Evolutionary conservation across 2,329 filamentous ascomycete species (phyloP).

Genomic region (Botryotinia calthae): DNA sequence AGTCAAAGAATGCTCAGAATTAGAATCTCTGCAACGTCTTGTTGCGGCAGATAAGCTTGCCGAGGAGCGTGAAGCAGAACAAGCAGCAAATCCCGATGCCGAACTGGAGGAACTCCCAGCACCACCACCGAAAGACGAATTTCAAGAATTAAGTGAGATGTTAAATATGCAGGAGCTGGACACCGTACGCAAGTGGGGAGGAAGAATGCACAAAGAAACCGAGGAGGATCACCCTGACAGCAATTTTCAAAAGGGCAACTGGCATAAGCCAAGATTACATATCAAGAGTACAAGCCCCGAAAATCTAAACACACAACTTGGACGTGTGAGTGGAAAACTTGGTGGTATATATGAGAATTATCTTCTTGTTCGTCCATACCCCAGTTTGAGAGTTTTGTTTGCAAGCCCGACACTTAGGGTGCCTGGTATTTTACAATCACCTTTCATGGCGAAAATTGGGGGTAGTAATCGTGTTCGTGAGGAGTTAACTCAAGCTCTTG

Average conservation of each 20-base stretch:
- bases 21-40: conserved; percentile 55
- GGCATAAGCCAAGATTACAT: conserved; percentile 44
- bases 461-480: conserved; percentile 49
- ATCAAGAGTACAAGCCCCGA: conserved; percentile 41
- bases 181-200: conserved; percentile 60
- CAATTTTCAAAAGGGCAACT: conserved; percentile 35
- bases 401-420: conserved; percentile 65
- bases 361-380: conserved; percentile 63
- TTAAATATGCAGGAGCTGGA: conserved; percentile 66
- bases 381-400: conserved; percentile 65
- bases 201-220: conserved; percentile 55
- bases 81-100: conserved; percentile 25
- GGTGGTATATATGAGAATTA: conserved; percentile 55
- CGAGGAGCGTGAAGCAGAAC: conserved; percentile 32
- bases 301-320: conserved; percentile 16
- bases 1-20: conserved; percentile 58
- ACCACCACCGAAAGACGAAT: conserved; percentile 53
- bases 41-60: conserved; percentile 33
- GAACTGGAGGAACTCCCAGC: background rate
- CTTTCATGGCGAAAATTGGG: conserved; percentile 54
- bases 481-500: conserved; percentile 56
- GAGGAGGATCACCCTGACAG: conserved; percentile 47
- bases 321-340: conserved; percentile 38
- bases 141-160: conserved; percentile 66
- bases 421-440: conserved; percentile 63